Evolutionary conservation across 2,329 filamentous ascomycete species (phyloP), one percentile per base, ranked within the genome.

Genomic region (Colletotrichum godetiae): DNA sequence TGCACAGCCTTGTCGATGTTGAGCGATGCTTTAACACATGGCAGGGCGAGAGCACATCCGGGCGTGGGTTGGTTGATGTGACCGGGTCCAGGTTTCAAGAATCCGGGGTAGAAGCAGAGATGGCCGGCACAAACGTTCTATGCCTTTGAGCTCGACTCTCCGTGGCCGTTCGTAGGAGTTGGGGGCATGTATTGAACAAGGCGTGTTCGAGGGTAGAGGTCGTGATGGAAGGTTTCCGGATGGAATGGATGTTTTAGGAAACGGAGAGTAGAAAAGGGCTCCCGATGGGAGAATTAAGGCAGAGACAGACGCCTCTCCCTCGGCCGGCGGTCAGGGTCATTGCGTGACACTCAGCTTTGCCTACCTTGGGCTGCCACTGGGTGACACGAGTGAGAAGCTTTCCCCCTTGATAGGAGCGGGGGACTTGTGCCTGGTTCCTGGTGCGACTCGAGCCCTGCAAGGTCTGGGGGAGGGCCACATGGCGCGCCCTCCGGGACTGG

Each of bases 61-160:
- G 66, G 59, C 66, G 60, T 27, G 33, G 52, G 53, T 13, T 29
- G 24, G 5, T 56, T 37, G 37, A 42, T 49, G 42, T 49, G 42
- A 22, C 42, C 22, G 10, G 29, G 46, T 46, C 27, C 42, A 56
- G 52, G 70, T 65, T 60, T 73, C 60, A 37, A 64, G 67, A 73
- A 66, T 65, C 70, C 49, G 70, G 67, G 67, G 67, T 65, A 70
- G 56, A 66, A 65, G 67, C 60, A 65, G 56, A 66, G 60, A n/a
- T 19, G 29, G 19, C 31, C 37, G 60, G 57, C 71, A 61, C 58
- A 61, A 66, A 65, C 56, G 60, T 49, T 71, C 67, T 55, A 71
- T 56, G 55, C 52, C 59, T 35, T 15, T 27, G 59, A 19, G 31
- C 27, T 70, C 49, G 67, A 49, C 29, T 56, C 33, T 55, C 35